Percentiles rank a stretch among this genome's conserved stretches.
phyloP scores from a whole-genome alignment of 176 grass and related monocot genomes.

The Oryza meyeriana region DNA sequence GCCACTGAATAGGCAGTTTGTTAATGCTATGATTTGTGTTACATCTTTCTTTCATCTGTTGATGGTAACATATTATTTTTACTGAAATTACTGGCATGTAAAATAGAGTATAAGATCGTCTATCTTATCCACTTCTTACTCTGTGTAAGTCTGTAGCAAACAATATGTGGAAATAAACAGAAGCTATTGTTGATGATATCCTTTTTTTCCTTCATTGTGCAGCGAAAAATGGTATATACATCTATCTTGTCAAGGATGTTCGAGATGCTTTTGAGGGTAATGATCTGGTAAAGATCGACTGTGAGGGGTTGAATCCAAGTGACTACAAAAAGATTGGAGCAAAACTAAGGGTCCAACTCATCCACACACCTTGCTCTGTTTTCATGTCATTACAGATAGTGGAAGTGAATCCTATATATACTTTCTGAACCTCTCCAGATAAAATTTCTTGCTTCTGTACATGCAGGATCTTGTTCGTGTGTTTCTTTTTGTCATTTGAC shows the following conservation, averaged over 20 bases:
- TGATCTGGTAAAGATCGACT: constrained; percentile 79
- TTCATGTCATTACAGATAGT: constrained; percentile 16
- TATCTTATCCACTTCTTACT: constrained; percentile 14
- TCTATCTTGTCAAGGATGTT: constrained; percentile 85
- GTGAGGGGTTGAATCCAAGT: constrained; percentile 87
- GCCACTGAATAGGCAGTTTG: background rate
- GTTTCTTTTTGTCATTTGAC: constrained; percentile 90
- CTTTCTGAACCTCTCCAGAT: background rate
- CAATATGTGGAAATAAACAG: background rate
- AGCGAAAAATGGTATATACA: constrained; percentile 98
- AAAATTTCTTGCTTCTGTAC: constrained; percentile 38
- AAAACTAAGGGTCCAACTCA: constrained; percentile 71
- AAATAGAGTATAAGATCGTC: background rate
- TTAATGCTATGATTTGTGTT: constrained; percentile 2
- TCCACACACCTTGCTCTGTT: constrained; percentile 16
- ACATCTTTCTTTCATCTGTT: background rate
- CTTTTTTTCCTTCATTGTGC: constrained; percentile 21
- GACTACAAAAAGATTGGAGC: constrained; percentile 98
- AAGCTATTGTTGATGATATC: background rate
- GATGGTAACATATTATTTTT: background rate
- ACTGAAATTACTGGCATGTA: constrained; percentile 13
- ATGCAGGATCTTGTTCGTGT: constrained; percentile 90
- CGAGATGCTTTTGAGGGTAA: constrained; percentile 82
- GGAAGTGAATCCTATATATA: constrained; percentile 7
- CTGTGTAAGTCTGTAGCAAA: background rate